Evolutionary conservation across 2,329 filamentous ascomycete genomes (phyloP).

Genomic region (Ophiocordyceps polyrhachis-furcata): DNA sequence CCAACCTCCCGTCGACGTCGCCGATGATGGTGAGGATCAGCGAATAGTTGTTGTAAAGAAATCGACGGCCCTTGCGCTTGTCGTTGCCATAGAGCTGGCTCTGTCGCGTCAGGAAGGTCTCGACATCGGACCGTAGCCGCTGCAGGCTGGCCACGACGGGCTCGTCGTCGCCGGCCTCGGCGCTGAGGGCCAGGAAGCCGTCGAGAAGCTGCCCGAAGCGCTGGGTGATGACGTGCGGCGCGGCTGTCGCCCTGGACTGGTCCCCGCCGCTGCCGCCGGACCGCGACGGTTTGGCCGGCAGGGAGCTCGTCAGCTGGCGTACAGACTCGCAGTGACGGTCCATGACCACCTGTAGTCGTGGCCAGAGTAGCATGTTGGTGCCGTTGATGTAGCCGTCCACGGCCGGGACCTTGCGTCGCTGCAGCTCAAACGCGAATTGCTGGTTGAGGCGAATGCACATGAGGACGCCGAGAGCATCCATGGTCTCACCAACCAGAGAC

Average conservation of each 20-base stretch:
- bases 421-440: slow-evolving; percentile 82
- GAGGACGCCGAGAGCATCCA: slow-evolving; percentile 71
- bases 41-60: slow-evolving; percentile 92
- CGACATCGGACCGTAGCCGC: slow-evolving; percentile 62
- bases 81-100: slow-evolving; percentile 58
- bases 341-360: slow-evolving; percentile 84
- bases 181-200: slow-evolving; percentile 63
- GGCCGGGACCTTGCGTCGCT: slow-evolving; percentile 75
- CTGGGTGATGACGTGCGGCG: slow-evolving; percentile 82
- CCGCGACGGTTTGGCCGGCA: slow-evolving; percentile 24
- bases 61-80: slow-evolving; percentile 63
- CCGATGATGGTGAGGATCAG: slow-evolving; percentile 84
- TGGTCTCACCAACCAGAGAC: slow-evolving; percentile 54
- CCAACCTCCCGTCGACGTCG: slow-evolving; percentile 54
- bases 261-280: slow-evolving; percentile 19
- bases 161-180: slow-evolving; percentile 87
- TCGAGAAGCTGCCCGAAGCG: slow-evolving; percentile 88
- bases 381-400: slow-evolving; percentile 86
- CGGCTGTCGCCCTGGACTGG: slow-evolving; percentile 47
- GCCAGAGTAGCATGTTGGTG: slow-evolving; percentile 92
- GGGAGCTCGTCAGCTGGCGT: slow-evolving; percentile 37
- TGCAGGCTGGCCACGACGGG: slow-evolving; percentile 68
- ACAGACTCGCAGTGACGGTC: slow-evolving; percentile 83
- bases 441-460: slow-evolving; percentile 90
- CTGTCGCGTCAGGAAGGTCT: slow-evolving; percentile 62